Percentiles rank a stretch among this genome's conserved stretches.
Conservation (phyloP, 2,329 filamentous ascomycete genomes). For the Claviceps capensis region DNA sequence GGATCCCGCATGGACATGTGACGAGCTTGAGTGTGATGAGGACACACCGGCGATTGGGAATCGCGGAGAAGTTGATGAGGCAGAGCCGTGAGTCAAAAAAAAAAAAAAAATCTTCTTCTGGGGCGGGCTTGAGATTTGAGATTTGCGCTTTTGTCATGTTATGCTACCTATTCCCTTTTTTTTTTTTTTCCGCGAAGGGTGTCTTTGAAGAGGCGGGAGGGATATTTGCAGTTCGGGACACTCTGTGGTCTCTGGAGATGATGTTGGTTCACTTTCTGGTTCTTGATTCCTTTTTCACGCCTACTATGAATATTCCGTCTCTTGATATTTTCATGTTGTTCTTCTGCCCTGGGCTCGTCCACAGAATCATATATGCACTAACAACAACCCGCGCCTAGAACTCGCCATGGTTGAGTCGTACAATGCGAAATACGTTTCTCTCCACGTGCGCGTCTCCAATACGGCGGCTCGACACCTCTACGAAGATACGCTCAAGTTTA, state of each 20-base stretch:
- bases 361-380: too few relatives aligned
- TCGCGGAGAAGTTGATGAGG: slow-evolving; percentile 95
- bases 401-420: slow-evolving; percentile 95
- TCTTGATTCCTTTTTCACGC: neutral
- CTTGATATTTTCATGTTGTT: too few relatives aligned
- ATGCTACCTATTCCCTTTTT: neutral
- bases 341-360: too few relatives aligned
- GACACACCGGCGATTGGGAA: slow-evolving; percentile 78
- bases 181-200: neutral
- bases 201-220: too few relatives aligned
- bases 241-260: too few relatives aligned
- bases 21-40: slow-evolving; percentile 92
- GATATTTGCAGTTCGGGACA: too few relatives aligned
- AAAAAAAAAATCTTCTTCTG: too few relatives aligned
- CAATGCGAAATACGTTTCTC: slow-evolving; percentile 78
- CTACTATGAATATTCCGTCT: too few relatives aligned
- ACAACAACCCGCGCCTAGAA: slow-evolving; percentile 35
- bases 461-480: slow-evolving; percentile 83
- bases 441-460: slow-evolving; percentile 94
- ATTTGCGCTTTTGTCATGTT: too few relatives aligned
- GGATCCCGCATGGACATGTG: slow-evolving; percentile 88
- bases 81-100: slow-evolving; percentile 87
- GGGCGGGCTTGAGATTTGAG: too few relatives aligned
- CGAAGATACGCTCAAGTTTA: slow-evolving; percentile 81
- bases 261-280: neutral